phyloP scores from a whole-genome alignment of 2,329 filamentous ascomycete genomes.

The Diaporthe batatas region DNA sequence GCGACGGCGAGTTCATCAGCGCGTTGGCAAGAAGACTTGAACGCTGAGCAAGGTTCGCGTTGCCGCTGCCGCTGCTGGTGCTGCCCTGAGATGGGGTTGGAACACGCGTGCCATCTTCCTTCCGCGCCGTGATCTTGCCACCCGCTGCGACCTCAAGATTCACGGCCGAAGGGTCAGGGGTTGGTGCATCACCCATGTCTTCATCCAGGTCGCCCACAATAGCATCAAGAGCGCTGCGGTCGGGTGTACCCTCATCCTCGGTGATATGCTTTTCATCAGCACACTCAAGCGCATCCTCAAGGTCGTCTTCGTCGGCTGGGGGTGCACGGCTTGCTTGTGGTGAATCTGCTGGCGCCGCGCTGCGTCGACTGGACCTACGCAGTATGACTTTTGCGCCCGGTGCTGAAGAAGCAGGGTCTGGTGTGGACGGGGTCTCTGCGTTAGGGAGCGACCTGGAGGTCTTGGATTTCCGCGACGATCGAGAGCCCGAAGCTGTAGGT shows the following conservation, averaged over 20 bases:
- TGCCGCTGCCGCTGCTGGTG: constrained; percentile 46
- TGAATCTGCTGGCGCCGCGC: constrained; percentile 65
- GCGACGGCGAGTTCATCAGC: constrained; percentile 60
- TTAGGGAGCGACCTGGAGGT: constrained; percentile 57
- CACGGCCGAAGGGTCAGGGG: constrained; percentile 87
- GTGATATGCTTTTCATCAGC: constrained; percentile 90
- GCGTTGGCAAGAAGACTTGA: constrained; percentile 56
- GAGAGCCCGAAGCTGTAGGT: constrained; percentile 59
- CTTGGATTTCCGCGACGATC: constrained; percentile 61
- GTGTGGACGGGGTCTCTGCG: constrained; percentile 57
- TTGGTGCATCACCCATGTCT: constrained; percentile 79
- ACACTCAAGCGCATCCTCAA: constrained; percentile 85
- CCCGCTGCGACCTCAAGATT: constrained; percentile 90
- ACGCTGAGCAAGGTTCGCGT: constrained; percentile 55
- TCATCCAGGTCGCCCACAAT: constrained; percentile 93
- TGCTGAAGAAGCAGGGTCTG: constrained; percentile 61
- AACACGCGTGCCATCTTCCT: constrained; percentile 90
- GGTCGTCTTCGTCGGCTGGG: constrained; percentile 70
- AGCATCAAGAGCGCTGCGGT: constrained; percentile 79
- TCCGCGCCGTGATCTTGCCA: constrained; percentile 89
- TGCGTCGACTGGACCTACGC: constrained; percentile 74
- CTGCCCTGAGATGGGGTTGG: constrained; percentile 78
- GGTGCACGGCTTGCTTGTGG: constrained; percentile 65
- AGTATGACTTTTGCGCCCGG: constrained; percentile 70
- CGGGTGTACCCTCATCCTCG: constrained; percentile 77